Base-by-base conservation (phyloP, 768 basidiomycete species). In the Phanerochaete sordida region DNA sequence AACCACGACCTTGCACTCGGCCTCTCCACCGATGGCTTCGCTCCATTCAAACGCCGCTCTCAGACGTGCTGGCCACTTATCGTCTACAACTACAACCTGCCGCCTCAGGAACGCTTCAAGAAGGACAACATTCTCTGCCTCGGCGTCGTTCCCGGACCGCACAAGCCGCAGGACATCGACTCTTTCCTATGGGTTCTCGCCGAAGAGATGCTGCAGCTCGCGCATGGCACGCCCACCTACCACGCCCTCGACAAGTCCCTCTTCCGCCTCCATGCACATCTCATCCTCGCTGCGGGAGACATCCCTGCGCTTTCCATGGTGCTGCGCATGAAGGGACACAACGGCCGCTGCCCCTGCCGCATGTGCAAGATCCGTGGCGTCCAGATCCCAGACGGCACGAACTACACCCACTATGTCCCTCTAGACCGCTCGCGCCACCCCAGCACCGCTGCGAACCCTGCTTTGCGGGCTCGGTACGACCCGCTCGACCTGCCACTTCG, bases 21-120 rank as follows among this genome's bases (percentile, higher is more conserved):
- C 0, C 58, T 81, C 1, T 75, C 74, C 2, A 72, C 73, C 0
- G 80, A 84, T 67, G 76, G 81, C 0, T 80, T 80, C 64, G 44
- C 26, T 64, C 68, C 0, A 70, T 76, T 3, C 79, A 74, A 74
- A 37, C 61, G 68, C 0, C 66, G 65, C 11, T 68, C 68, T 2
- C 58, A 67, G 2, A 77, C 77, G 0, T 71, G 66, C 11, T 82
- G 77, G 69, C 81, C 78, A 1, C 57, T 83, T 4, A 62, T 83
- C 21, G 9, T 77, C 0, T 70, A 75, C 59, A 77, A 79, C 58
- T 76, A 74, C 65, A 81, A 67, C 39, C 63, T 71, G 0, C 62
- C 64, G 0, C 68, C 67, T 9, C 64, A 68, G 31, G 52, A 61
- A 12, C 65, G 64, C 1, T 65, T 62, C 30, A 58, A 64, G 24